Evolutionary conservation across 2,329 filamentous ascomycete genomes (phyloP), one percentile per base, ranked within the genome.

Genomic region (Penicillium sp.): DNA sequence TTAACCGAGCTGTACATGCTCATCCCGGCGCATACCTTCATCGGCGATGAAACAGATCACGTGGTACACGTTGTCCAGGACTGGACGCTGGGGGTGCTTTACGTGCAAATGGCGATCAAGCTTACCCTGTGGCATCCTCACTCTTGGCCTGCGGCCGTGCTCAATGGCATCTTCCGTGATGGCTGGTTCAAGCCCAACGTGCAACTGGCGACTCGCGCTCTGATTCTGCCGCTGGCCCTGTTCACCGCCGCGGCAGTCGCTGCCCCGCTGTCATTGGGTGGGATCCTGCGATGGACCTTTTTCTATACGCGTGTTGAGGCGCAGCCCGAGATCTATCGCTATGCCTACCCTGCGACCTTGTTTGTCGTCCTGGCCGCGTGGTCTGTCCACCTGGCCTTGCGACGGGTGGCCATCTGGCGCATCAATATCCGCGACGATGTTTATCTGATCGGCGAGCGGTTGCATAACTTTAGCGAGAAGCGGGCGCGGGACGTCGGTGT

Each of bases 11-110:
- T 97, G 44, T 99, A 98, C 77, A 79, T 97, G 61, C 85, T 96
- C 65, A 86, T 98, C 55, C 95, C 95, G 0, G 80, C 97, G 3
- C 91, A 96, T 73, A 93, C 92, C 0, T 92, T 93, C 72, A 84
- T 91, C 76, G 72, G 72, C 8, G 69, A 70, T 17, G 66, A 69
- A 15, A 60, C 77, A 37, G 72, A 71, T 1, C 78, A 79, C 58
- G 71, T 79, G 8, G 87, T 98, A 45, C 90, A 96, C 65, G 84
- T 98, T 64, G 89, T 98, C 45, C 94, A 98, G 74, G 89, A 93
- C 61, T 99, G 94, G 93, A 96, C 93, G 0, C 83, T 99, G 1
- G 95, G 95, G 4, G 85, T 99, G 24, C 84, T 99, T 3, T 97
- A 97, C 76, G 85, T 96, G 33, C 93, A 96, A 66, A 87, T 98